A percentile compares a stretch with the other conserved stretches of the same genome.
These are phyloP conservation scores for Aegilops sharonensis DNA, from an alignment of 176 grass and related monocot genomes.

Conservation along the genomic window DNA sequence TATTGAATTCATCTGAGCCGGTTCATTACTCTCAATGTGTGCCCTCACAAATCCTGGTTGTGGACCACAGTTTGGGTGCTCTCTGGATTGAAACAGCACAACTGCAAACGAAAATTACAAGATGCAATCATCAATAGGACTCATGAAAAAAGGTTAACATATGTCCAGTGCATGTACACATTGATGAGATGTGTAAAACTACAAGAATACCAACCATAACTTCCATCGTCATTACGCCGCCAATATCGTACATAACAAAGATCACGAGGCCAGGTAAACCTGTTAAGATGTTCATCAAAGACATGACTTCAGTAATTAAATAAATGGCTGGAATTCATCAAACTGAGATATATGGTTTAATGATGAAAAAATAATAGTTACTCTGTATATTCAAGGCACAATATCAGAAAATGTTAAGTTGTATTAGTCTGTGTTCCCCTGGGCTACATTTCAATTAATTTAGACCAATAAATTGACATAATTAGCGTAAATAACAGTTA, in stretches of 20 bases:
- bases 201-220: conserved; percentile 79
- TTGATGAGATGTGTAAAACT: conserved; percentile 10
- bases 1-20: conserved; percentile 2
- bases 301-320: neutral
- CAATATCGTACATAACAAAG: conserved; percentile 98
- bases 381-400: neutral
- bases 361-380: conserved; percentile 28
- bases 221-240: conserved; percentile 98
- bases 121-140: conserved; percentile 20
- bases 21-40: conserved; percentile 85
- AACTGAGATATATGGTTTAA: conserved; percentile 17
- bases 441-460: conserved; percentile 14
- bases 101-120: conserved; percentile 55
- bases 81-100: conserved; percentile 96
- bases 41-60: conserved; percentile 98
- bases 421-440: neutral
- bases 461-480: neutral
- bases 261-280: conserved; percentile 95
- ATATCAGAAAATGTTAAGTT: neutral
- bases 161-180: conserved; percentile 17
- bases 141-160: neutral
- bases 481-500: neutral
- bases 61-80: conserved; percentile 90
- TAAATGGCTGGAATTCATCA: conserved; percentile 15
- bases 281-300: conserved; percentile 38